Base-by-base conservation (phyloP, 371 early-diverging fungal genomes). In the Mucor plumbeus region DNA sequence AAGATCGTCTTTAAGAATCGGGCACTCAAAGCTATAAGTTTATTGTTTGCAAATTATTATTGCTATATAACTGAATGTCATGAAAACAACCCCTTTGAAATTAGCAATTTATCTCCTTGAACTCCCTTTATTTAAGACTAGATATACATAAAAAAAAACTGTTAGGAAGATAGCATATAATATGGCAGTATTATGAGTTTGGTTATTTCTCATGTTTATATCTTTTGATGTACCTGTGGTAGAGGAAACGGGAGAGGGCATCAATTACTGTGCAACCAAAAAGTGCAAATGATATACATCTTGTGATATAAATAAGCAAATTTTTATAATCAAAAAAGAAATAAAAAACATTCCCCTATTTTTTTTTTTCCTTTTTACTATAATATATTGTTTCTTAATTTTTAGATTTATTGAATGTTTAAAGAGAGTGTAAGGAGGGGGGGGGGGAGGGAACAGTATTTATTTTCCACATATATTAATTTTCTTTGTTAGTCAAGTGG, bases 301-400 rank as follows among this genome's bases (percentile, higher is more conserved):
- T 31, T 21, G 53, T 53, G 53, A 53, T 53, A 53, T 53, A 53
- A 53, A 53, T 53, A 53, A 21, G 31, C 13, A 26, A 26, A 14
- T 31, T 53, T 53, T 11, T 53, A 53, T 53, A 53, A 53, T 31
- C 53, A 53, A 38, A 26, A 26, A 26, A 38, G 38, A 38, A 38
- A 38, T 38, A 38, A 38, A 38, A 53, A 21, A 53, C 53, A 53
- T 53, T 11, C 19, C 53, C 53, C 53, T 21, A 21, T 21, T 53
- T 53, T 53, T 21, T 53, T 53, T 53, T 48, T 53, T 53, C 53
- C 26, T 53, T 53, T 53, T 53, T 53, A 53, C 14, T 53, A 31
- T 11, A 26, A 9, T 26, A 47, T 31, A 53, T 53, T 53, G 53
- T 14, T 53, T 53, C 53, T 53, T 53, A 21, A 53, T 53, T 53